Evolutionary conservation across 2,329 filamentous ascomycete species (phyloP).

Genomic region (Metarhizium humberi): DNA sequence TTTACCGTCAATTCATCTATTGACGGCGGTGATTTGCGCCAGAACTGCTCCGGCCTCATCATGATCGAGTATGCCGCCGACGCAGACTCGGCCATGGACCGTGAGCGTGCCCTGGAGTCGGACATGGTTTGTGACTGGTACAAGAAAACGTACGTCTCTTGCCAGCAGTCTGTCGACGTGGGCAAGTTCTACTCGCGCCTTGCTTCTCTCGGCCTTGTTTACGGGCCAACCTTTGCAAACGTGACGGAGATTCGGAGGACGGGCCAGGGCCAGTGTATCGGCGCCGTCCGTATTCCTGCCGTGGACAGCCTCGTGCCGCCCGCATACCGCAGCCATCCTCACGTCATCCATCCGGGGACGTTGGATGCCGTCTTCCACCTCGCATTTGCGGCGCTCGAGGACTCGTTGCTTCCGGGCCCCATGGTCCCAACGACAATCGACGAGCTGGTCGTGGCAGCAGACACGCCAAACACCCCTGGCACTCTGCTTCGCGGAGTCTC

Average conservation of each 20-base stretch:
- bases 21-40: background rate
- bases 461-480: background rate
- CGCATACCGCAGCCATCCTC: background rate
- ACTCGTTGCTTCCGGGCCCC: background rate
- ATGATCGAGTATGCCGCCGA: background rate
- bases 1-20: background rate
- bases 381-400: background rate
- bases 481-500: constrained; percentile 13
- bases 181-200: constrained; percentile 14
- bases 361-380: constrained; percentile 16
- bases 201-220: constrained; percentile 13
- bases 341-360: constrained; percentile 12
- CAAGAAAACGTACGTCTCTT: constrained; percentile 1
- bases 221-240: constrained; percentile 15
- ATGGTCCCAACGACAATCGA: background rate
- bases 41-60: background rate
- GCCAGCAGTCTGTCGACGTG: constrained; percentile 9
- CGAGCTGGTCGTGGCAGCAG: background rate
- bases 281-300: background rate
- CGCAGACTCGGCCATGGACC: background rate
- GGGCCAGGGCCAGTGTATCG: background rate
- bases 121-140: background rate
- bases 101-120: too few relatives aligned
- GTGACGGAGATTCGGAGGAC: constrained; percentile 10
- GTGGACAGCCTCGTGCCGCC: background rate